Base-by-base conservation (phyloP, 2,329 filamentous ascomycete species). In the Ceratocystiopsis minuta region DNA sequence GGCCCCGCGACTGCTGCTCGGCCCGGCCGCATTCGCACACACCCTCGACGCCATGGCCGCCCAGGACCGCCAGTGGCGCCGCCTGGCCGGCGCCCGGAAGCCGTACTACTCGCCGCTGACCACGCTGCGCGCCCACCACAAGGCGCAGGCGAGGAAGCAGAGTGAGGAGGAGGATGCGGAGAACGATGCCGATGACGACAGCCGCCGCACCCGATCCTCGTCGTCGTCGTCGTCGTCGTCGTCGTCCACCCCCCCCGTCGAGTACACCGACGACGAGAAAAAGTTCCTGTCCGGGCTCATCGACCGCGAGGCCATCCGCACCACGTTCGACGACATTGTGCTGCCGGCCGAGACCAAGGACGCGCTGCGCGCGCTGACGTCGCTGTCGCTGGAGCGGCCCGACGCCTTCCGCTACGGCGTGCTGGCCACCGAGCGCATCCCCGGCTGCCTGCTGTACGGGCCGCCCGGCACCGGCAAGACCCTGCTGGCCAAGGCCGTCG, bases 401-500 rank as follows among this genome's bases (percentile, higher is more conserved):
- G 87, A 96, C 47, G 88, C 87, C n/a, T 98, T 96, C 60, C 78
- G 78, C 12, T 98, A 98, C 51, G 90, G 90, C 59, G 84, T 98
- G 4, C 70, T 98, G 13, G 82, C 86, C 2, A 84, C 78, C 1
- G 87, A 96, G 55, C 82, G 85, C 51, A 92, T 98, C 39, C 83
- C 87, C 0, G 90, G 90, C 14, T 76, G 90, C 38, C 71, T 94
- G 1, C 66, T 94, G 0, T 94, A 94, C 52, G 87, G 86, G 0
- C 86, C 86, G 10, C 87, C 86, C 0, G 86, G 86, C 24, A 86
- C 77, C 3, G 78, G 78, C 45, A 82, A 82, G 57, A 82, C 78
- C 2, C 62, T 81, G 36, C 65, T 81, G 9, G 78, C 77, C 36
- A 79, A 78, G 53, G 76, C 76, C 0, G 72, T 80, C 3, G 76